Evolutionary conservation across 2,329 filamentous ascomycete species (phyloP).

Genomic region (Aspergillus sp.): DNA sequence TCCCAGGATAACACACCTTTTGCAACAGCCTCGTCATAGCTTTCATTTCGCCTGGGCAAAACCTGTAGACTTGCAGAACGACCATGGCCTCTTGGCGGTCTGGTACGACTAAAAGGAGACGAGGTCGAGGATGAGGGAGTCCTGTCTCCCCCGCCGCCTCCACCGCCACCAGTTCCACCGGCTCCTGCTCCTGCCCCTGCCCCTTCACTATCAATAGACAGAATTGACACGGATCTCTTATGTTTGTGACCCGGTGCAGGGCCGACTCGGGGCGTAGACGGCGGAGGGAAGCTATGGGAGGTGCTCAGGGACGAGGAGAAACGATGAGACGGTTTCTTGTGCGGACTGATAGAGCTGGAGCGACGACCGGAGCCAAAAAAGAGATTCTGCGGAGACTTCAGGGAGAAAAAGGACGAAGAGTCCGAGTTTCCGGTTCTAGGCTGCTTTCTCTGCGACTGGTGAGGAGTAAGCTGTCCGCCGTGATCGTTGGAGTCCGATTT

Average conservation of each 20-base stretch:
- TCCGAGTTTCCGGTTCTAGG: slow-evolving; percentile 29
- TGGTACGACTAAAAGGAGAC: slow-evolving; percentile 36
- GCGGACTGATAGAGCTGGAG: slow-evolving; percentile 26
- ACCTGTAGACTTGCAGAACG: slow-evolving; percentile 78
- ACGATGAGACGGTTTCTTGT: slow-evolving; percentile 29
- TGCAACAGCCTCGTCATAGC: slow-evolving; percentile 31
- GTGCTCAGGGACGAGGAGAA: slow-evolving; percentile 34
- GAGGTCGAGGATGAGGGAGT: slow-evolving; percentile 21
- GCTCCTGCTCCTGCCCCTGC: slow-evolving; percentile 4
- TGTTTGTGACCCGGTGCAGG: slow-evolving; percentile 49
- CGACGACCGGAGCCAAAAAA: slow-evolving; percentile 30
- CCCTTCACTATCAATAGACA: slow-evolving; percentile 59
- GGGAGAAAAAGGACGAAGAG: slow-evolving; percentile 31
- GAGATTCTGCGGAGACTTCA: slow-evolving; percentile 30
- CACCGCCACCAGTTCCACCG: background rate
- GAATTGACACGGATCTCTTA: slow-evolving; percentile 70
- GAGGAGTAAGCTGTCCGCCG: slow-evolving; percentile 23
- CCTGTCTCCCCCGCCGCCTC: slow-evolving; percentile 16
- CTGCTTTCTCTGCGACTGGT: slow-evolving; percentile 30
- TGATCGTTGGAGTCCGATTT: slow-evolving; percentile 19
- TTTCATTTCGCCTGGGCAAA: slow-evolving; percentile 42
- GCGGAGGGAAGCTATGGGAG: slow-evolving; percentile 36
- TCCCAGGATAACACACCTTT: slow-evolving; percentile 26
- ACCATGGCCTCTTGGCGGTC: slow-evolving; percentile 58
- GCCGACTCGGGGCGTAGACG: slow-evolving; percentile 25